Evolutionary conservation across 495 filamentous ascomycete species (phyloP), one percentile per base, ranked within the genome.

Genomic region (Aspergillus olivimuriae): DNA sequence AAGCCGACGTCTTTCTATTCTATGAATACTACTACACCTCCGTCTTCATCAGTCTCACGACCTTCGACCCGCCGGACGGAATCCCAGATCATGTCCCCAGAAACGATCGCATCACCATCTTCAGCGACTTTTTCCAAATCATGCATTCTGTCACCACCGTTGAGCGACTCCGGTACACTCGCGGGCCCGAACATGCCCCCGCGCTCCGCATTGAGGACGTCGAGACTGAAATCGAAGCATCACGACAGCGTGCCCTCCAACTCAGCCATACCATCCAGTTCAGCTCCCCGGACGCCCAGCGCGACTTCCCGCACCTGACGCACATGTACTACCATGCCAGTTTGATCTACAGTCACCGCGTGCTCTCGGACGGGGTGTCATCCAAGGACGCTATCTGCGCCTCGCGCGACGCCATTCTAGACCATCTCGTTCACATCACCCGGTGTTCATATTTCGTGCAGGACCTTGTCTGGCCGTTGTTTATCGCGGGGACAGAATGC

Each of bases 381-480:
- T 18, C 26, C 15, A 7, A 22, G 28, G 19, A 16, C 15, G 39
- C 21, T 17, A 55, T 40, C 21, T 38, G 6, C 4, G 2, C 11
- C 8, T 58, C 55, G n/a, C 49, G 55, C 17, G 45, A 61, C 17
- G 39, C 49, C 17, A 55, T 61, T 8, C 20, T 61, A 0, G 33
- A 18, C 2, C 48, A 55, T 35, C 33, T 61, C n/a, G 31, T 23
- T 4, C 43, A 35, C 34, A 42, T 61, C 10, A 47, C 51, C 18
- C 22, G 43, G 26, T 38, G 43, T n/a, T 34, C 42, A 12, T 44
- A 41, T 30, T 55, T 57, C 34, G 55, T 47, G 1, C 55, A 61
- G 15, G 47, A 61, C 39, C 44, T 61, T 6, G 52, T 58, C 14
- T 61, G 57, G 57, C 57, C 57, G 11, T 44, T 60, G 4, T 57